Evolutionary conservation across 176 grass and related monocot species (phyloP).

Genomic region (Triticum timopheevii): DNA sequence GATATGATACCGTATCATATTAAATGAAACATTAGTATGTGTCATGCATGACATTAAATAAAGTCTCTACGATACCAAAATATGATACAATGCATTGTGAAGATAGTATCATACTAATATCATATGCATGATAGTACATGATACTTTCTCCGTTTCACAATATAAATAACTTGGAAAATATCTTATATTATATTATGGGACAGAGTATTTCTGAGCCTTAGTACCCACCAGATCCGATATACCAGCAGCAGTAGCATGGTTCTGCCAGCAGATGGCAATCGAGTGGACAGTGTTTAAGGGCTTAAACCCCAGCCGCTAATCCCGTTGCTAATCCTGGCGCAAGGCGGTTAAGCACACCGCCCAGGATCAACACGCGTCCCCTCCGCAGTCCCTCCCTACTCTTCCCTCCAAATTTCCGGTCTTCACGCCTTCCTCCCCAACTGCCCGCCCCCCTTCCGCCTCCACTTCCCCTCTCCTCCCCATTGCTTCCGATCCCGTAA

Average conservation of each 20-base stretch:
- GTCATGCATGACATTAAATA: too few species aligned
- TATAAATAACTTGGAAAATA: too few species aligned
- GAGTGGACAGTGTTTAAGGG: neutral
- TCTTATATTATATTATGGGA: too few species aligned
- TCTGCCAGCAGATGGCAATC: neutral
- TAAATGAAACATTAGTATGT: too few species aligned
- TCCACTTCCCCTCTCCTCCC: neutral
- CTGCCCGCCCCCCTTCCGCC: neutral
- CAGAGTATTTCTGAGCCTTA: too few species aligned
- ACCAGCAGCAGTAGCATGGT: neutral
- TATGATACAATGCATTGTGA: too few species aligned
- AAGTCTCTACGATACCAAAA: too few species aligned
- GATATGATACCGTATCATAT: too few species aligned
- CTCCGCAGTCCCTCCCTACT: neutral
- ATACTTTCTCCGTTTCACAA: too few species aligned
- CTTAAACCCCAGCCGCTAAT: constrained; percentile 39
- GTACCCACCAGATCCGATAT: constrained; percentile 5
- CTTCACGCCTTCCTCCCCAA: constrained; percentile 28
- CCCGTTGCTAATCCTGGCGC: constrained; percentile 43
- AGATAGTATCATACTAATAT: too few species aligned
- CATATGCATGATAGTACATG: too few species aligned
- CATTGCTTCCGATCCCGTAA: neutral
- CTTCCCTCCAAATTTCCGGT: constrained; percentile 44
- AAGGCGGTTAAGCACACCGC: constrained; percentile 23
- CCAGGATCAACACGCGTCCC: constrained; percentile 16